Evolutionary conservation across 495 filamentous ascomycete species (phyloP).

Genomic region (Penicillium odoratum): DNA sequence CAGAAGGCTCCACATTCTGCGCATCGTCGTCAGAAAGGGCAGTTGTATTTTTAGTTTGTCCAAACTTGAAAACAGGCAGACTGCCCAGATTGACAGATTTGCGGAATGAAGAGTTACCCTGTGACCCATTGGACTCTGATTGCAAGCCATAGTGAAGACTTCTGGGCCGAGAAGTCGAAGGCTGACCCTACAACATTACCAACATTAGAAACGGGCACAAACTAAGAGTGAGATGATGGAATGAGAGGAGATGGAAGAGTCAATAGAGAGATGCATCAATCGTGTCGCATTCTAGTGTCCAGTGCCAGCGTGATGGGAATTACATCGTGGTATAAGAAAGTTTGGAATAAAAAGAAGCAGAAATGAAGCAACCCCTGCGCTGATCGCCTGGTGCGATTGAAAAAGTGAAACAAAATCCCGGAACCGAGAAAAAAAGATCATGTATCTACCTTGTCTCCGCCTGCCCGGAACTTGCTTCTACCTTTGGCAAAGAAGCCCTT

Average conservation of each 20-base stretch:
- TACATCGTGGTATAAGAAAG: conserved; percentile 41
- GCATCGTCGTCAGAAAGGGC: background rate
- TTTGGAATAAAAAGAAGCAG: conserved; percentile 31
- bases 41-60: conserved; percentile 5
- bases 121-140: conserved; percentile 13
- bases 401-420: conserved; percentile 13
- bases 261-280: conserved; percentile 30
- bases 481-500: conserved; percentile 88
- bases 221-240: conserved; percentile 15
- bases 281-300: conserved; percentile 42
- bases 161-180: conserved; percentile 27
- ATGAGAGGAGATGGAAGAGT: conserved; percentile 15
- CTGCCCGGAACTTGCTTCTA: conserved; percentile 70
- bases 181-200: conserved; percentile 46
- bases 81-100: conserved; percentile 28
- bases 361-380: conserved; percentile 18
- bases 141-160: conserved; percentile 17
- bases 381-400: conserved; percentile 19
- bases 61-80: conserved; percentile 29
- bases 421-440: conserved; percentile 46
- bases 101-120: conserved; percentile 21
- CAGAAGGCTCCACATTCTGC: conserved; percentile 1
- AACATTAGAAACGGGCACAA: conserved; percentile 30
- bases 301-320: conserved; percentile 34
- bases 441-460: conserved; percentile 78